Evolutionary conservation across 73 alveolate genomes (phyloP).

Genomic region (Paramecium octaurelia): DNA sequence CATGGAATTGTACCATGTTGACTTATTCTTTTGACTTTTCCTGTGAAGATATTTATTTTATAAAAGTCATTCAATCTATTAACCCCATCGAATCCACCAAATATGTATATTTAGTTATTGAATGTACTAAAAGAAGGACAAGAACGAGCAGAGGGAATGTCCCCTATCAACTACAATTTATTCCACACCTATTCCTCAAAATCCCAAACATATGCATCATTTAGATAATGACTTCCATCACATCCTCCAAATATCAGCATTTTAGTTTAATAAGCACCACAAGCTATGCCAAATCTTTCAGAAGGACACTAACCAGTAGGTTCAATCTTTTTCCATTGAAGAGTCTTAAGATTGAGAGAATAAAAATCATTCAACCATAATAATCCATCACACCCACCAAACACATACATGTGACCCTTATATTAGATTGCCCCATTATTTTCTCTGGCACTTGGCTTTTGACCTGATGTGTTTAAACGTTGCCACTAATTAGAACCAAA

Average conservation of each 20-base stretch:
- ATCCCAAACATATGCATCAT: constrained; percentile 52
- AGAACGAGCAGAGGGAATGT: constrained; percentile 55
- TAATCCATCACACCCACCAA: constrained; percentile 97
- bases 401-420: constrained; percentile 88
- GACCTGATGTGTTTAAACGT: constrained; percentile 9
- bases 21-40: constrained; percentile 33
- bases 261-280: constrained; percentile 42
- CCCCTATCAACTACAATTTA: constrained; percentile 41
- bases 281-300: constrained; percentile 60
- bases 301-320: constrained; percentile 51
- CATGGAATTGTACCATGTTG: constrained; percentile 72
- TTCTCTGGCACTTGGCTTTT: constrained; percentile 54
- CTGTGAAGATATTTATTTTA: constrained; percentile 68
- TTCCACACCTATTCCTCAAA: constrained; percentile 26
- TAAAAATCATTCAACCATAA: constrained; percentile 92
- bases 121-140: constrained; percentile 46
- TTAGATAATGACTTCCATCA: constrained; percentile 45
- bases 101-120: constrained; percentile 62
- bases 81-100: constrained; percentile 87
- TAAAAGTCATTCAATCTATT: constrained; percentile 76
- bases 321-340: constrained; percentile 68
- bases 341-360: constrained; percentile 82
- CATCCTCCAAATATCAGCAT: constrained; percentile 59
- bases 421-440: constrained; percentile 87
- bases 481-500: constrained; percentile 41